Evolutionary conservation across 805 yeast genomes (phyloP).

Genomic region (Cyberlindnera meyerae): DNA sequence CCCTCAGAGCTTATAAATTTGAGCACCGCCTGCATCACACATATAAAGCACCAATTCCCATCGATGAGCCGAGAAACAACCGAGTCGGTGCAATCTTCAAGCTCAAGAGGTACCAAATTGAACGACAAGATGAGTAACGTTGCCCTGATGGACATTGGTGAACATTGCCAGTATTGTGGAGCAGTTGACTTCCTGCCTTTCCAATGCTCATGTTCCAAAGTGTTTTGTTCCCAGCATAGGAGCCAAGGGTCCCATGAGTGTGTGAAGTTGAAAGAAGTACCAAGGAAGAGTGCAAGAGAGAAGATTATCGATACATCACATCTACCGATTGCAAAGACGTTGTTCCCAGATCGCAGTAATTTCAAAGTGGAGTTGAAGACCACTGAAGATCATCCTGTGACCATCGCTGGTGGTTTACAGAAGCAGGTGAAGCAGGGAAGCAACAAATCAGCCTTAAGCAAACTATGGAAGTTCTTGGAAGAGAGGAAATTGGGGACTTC

Average conservation of each 20-base stretch:
- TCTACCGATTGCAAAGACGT: slow-evolving; percentile 20
- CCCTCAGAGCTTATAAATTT: no score
- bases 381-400: slow-evolving; percentile 15
- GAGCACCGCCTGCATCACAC: no score
- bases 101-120: no score
- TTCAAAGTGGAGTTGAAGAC: slow-evolving; percentile 19
- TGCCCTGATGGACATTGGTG: slow-evolving; percentile 28
- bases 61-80: no score
- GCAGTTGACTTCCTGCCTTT: slow-evolving; percentile 28
- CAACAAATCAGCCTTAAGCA: slow-evolving; percentile 14
- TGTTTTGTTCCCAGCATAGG: slow-evolving; percentile 23
- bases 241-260: slow-evolving; percentile 24
- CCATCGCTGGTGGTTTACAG: slow-evolving; percentile 6
- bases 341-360: slow-evolving; percentile 25
- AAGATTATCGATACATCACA: slow-evolving; percentile 16
- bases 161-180: slow-evolving; percentile 28
- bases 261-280: neutral
- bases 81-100: no score
- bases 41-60: no score
- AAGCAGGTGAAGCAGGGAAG: no score
- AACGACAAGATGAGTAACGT: slow-evolving; percentile 25
- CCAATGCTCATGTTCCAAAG: slow-evolving; percentile 22
- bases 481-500: slow-evolving; percentile 1
- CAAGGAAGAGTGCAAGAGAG: slow-evolving; percentile 2
- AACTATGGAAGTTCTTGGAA: slow-evolving; percentile 19